Evolutionary conservation across 208 protist genomes (phyloP).

Genomic region (Leishmania gerbilli): DNA sequence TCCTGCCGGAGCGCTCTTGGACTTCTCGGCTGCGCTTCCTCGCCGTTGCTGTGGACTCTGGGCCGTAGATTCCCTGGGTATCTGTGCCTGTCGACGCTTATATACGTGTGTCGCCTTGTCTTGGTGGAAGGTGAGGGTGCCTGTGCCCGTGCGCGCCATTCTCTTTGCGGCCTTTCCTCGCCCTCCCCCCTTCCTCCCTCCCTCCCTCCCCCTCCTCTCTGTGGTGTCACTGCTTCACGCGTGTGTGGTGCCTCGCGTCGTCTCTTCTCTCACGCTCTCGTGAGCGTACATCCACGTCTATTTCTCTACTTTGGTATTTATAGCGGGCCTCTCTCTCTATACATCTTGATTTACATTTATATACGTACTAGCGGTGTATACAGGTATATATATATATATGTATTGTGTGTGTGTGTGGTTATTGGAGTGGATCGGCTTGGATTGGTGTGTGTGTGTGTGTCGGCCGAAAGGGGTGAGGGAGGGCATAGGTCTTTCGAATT

Average conservation of each 20-base stretch:
- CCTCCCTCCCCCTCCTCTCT: neutral
- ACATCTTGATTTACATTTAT: neutral
- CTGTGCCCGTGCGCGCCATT: neutral
- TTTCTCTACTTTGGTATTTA: too few relatives aligned
- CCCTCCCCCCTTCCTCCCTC: too few relatives aligned
- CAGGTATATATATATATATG: neutral
- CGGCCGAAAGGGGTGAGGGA: neutral
- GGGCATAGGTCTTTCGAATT: neutral
- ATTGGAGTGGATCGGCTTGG: neutral
- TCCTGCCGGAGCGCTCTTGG: neutral
- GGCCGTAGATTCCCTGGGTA: slow-evolving; percentile 9
- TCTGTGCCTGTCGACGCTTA: neutral
- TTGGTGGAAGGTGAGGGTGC: too few relatives aligned
- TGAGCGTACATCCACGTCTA: too few relatives aligned
- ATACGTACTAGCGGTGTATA: neutral
- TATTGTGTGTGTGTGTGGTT: neutral
- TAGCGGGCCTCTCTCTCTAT: neutral
- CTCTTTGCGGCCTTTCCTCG: neutral
- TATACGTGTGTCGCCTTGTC: neutral
- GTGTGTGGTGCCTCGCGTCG: neutral
- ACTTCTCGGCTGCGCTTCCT: neutral
- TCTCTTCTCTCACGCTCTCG: neutral
- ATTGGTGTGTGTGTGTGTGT: neutral
- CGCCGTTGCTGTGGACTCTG: neutral
- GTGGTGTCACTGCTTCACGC: neutral